Evolutionary conservation across 2,329 filamentous ascomycete genomes (phyloP).

Genomic region (Cladophialophora immunda): DNA sequence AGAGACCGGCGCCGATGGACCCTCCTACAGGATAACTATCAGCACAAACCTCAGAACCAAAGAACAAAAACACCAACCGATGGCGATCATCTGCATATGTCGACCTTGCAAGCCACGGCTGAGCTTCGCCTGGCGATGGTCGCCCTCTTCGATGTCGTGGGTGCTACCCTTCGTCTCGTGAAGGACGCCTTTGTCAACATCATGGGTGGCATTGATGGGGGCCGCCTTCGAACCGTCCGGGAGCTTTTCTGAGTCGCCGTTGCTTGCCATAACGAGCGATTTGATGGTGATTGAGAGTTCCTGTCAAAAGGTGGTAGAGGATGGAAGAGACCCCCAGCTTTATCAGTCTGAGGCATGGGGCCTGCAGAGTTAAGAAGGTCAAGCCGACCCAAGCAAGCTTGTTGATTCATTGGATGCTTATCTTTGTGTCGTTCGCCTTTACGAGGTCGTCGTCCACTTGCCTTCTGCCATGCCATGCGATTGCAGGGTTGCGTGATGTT

Average conservation of each 20-base stretch:
- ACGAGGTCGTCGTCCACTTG: background rate
- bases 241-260: conserved; percentile 20
- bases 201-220: conserved; percentile 9
- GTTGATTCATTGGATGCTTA: conserved; percentile 9
- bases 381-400: conserved; percentile 5
- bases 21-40: conserved; percentile 42
- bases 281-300: background rate
- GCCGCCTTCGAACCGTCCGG: conserved; percentile 11
- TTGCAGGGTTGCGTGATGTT: conserved; percentile 8
- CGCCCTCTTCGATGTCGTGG: conserved; percentile 31
- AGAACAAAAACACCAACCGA: conserved; percentile 29
- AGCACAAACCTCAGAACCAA: background rate
- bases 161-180: background rate
- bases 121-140: conserved; percentile 4
- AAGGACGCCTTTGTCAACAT: conserved; percentile 25
- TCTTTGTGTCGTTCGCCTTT: background rate
- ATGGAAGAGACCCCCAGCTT: background rate
- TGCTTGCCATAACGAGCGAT: conserved; percentile 25
- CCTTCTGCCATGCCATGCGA: conserved; percentile 8
- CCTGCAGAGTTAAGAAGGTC: conserved; percentile 2
- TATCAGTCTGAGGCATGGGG: background rate
- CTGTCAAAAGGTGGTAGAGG: background rate
- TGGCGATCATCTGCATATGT: conserved; percentile 43
- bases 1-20: conserved; percentile 48
- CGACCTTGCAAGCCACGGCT: conserved; percentile 57